Conservation (phyloP, 2,329 filamentous ascomycete species). For the Venturia aucupariae region DNA sequence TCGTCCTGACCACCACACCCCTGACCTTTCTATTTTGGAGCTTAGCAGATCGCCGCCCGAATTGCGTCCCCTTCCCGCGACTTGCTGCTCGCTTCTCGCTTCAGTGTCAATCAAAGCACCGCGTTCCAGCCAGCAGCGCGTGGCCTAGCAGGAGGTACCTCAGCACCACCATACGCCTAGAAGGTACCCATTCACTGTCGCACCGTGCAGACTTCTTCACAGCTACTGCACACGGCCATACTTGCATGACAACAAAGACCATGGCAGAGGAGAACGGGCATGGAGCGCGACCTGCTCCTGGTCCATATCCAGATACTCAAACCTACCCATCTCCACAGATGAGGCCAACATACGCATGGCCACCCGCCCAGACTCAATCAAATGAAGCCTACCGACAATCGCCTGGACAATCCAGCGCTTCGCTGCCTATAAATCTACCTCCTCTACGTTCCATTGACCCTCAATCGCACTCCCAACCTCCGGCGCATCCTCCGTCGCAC, state of each 20-base stretch:
- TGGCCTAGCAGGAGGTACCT: no score
- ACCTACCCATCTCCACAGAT: slow-evolving; percentile 20
- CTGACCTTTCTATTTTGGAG: not conserved
- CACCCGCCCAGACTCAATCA: slow-evolving; percentile 28
- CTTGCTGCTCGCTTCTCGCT: not conserved
- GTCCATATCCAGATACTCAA: slow-evolving; percentile 10
- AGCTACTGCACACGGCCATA: not conserved
- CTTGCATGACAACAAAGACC: not conserved
- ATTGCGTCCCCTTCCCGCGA: not conserved
- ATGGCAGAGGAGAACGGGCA: slow-evolving; percentile 9
- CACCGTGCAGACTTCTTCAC: not conserved
- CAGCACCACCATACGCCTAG: not conserved
- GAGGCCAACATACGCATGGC: slow-evolving; percentile 40
- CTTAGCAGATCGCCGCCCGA: not conserved
- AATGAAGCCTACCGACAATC: slow-evolving; percentile 38
- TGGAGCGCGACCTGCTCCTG: not conserved
- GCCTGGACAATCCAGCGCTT: slow-evolving; percentile 35
- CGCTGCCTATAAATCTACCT: slow-evolving; percentile 40
- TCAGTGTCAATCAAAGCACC: not conserved
- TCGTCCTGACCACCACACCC: no score
- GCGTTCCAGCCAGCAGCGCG: not conserved
- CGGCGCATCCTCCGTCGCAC: slow-evolving; percentile 18
- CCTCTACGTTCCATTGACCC: slow-evolving; percentile 42
- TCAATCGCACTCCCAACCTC: slow-evolving; percentile 27
- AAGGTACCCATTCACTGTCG: no score